Base-by-base conservation (phyloP, 2,329 filamentous ascomycete genomes). In the Cercospora zeina region DNA sequence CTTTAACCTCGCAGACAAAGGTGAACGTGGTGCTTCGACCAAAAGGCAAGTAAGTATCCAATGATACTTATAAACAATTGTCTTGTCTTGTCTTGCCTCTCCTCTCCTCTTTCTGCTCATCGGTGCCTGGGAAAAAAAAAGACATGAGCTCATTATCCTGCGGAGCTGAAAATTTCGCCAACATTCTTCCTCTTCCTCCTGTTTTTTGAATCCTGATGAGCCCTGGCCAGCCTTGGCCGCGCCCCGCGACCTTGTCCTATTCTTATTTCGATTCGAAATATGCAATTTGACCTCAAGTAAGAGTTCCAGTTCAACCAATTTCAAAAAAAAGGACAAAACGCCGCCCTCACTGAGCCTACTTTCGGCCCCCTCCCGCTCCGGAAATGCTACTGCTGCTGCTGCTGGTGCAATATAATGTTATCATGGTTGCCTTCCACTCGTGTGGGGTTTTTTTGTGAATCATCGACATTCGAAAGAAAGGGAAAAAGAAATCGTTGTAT, bases 1-100 rank as follows among this genome's bases (percentile, higher is more conserved):
- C 71, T 74, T 75, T 69, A 75, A 75, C 73, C 73, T 75, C 73
- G 69, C 71, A 67, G 56, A 58, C 3, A 27, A 14, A 39, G 21
- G 27, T n/a, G 42, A 30, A 39, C 59, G n/a, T n/a, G 24, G 24
- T 27, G 24, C 24, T 27, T 27, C 34, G 57, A 54, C 47, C 11
- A 51, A 16, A 24, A 30, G 13, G 34, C 34, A 36, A 36, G 14
- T 8, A 16, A 27, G 24, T 45, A 45, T 45, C 19, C 39, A 45
- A 45, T 10, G 39, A 45, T 19, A 45, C 19, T 42, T n/a, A 10
- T 42, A n/a, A n/a, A n/a, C n/a, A n/a, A n/a, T n/a, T n/a, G n/a
- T n/a, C n/a, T n/a, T n/a, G n/a, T n/a, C n/a, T n/a, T n/a, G n/a
- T n/a, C n/a, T n/a, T n/a, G n/a, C n/a, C n/a, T 27, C 24, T 27